phyloP scores from a whole-genome alignment of 225 moss, liverwort and hornwort genomes.

The Bryum argenteum region DNA sequence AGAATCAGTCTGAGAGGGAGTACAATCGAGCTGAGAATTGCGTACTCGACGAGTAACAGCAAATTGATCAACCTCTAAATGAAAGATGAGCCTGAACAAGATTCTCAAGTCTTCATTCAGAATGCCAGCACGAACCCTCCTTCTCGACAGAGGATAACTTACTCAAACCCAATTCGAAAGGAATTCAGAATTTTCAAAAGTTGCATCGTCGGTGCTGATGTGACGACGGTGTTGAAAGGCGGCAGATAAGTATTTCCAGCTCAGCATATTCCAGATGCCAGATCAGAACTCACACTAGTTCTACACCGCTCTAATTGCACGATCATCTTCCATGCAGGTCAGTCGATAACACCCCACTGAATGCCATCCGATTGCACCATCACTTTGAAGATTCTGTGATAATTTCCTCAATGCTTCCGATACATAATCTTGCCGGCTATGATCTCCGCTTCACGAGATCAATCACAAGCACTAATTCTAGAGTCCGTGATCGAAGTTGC shows the following conservation, averaged over 20 bases:
- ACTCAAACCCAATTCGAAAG: not conserved
- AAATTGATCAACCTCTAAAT: no score
- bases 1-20: not conserved
- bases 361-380: no score
- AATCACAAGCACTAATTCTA: slow-evolving; percentile 2
- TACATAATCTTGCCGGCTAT: no score
- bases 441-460: not conserved
- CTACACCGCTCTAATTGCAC: not conserved
- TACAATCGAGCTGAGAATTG: not conserved
- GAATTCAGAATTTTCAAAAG: not conserved
- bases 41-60: no score
- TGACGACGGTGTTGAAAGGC: no score
- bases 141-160: no score
- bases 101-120: no score
- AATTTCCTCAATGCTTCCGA: not conserved
- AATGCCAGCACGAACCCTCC: no score
- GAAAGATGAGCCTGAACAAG: no score
- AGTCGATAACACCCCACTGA: not conserved
- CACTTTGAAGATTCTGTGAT: no score
- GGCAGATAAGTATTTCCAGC: slow-evolving; percentile 8
- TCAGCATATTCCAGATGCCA: slow-evolving; percentile 27
- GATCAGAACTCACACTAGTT: slow-evolving; percentile 6
- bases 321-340: not conserved
- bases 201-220: not conserved
- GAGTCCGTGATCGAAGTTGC: not conserved